Evolutionary conservation across 192 early-diverging fungal genomes (phyloP).

Genomic region (Oehlia diaphana): DNA sequence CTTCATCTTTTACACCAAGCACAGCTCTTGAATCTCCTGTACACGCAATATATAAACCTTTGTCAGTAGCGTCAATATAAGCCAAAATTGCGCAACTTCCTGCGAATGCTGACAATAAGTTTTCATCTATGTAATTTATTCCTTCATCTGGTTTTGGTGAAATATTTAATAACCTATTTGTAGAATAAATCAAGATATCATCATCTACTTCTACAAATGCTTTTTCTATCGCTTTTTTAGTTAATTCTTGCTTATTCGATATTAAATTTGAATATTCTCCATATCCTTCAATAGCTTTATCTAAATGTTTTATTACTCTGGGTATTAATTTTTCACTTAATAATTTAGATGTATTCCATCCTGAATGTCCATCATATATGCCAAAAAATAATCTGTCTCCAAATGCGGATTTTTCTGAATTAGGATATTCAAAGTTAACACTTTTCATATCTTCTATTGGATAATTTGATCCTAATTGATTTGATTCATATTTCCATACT

Average conservation of each 20-base stretch:
- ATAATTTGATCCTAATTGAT: constrained; percentile 52
- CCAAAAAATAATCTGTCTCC: constrained; percentile 48
- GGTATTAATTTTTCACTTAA: constrained; percentile 49
- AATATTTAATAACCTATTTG: constrained; percentile 37
- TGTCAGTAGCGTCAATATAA: constrained; percentile 47
- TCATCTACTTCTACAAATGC: constrained; percentile 51
- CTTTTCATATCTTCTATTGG: constrained; percentile 55
- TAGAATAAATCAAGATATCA: constrained; percentile 49
- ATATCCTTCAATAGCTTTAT: constrained; percentile 27
- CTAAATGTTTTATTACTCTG: constrained; percentile 45
- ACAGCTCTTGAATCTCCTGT: constrained; percentile 58
- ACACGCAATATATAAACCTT: constrained; percentile 54
- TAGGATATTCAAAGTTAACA: neutral
- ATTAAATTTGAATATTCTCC: constrained; percentile 33
- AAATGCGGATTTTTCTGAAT: neutral
- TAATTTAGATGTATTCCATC: constrained; percentile 48
- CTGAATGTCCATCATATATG: constrained; percentile 59
- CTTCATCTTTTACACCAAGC: constrained; percentile 37
- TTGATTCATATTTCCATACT: constrained; percentile 30
- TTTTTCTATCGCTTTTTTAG: constrained; percentile 41
- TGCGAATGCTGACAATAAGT: constrained; percentile 41
- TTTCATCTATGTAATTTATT: constrained; percentile 21
- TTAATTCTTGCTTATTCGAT: constrained; percentile 5
- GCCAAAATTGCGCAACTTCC: constrained; percentile 59
- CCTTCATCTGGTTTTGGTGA: constrained; percentile 35